Percentiles rank a stretch among this genome's conserved stretches.
phyloP scores from a whole-genome alignment of 106 monocot genomes.

The Phalaenopsis aphrodite region DNA sequence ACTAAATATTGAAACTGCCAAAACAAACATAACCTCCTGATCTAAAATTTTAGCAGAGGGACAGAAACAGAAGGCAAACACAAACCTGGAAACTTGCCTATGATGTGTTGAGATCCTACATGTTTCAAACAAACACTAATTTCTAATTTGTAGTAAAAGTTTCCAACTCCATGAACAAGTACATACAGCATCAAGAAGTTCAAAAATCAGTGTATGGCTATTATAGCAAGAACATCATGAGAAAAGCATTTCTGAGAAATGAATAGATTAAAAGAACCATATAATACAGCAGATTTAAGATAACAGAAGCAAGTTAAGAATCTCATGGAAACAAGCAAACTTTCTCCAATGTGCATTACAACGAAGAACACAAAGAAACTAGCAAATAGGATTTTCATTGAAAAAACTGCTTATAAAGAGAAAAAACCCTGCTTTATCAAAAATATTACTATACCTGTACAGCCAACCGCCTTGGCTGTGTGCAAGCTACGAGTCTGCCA shows the following conservation, averaged over 20 bases:
- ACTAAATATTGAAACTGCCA: too few species aligned
- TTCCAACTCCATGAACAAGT: neutral
- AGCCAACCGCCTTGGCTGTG: conserved; percentile 82
- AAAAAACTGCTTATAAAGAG: neutral
- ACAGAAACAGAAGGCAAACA: too few species aligned
- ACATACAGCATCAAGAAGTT: neutral
- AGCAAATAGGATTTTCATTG: neutral
- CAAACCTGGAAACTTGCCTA: too few species aligned
- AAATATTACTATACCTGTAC: conserved; percentile 56
- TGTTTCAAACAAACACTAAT: neutral
- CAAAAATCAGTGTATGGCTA: neutral
- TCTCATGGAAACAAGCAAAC: neutral
- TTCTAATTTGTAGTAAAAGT: neutral
- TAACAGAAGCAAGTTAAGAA: neutral
- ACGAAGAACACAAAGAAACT: neutral
- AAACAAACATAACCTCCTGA: too few species aligned
- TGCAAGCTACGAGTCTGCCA: conserved; percentile 86
- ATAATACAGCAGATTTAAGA: neutral
- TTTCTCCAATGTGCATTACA: neutral
- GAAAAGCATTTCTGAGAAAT: neutral
- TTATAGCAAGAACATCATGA: neutral
- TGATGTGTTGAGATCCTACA: neutral
- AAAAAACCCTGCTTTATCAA: neutral
- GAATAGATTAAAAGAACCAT: neutral
- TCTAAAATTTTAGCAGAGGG: too few species aligned